Conservation (phyloP, 176 grass and related monocot species). For the Rhipidocladum racemiflorum region DNA sequence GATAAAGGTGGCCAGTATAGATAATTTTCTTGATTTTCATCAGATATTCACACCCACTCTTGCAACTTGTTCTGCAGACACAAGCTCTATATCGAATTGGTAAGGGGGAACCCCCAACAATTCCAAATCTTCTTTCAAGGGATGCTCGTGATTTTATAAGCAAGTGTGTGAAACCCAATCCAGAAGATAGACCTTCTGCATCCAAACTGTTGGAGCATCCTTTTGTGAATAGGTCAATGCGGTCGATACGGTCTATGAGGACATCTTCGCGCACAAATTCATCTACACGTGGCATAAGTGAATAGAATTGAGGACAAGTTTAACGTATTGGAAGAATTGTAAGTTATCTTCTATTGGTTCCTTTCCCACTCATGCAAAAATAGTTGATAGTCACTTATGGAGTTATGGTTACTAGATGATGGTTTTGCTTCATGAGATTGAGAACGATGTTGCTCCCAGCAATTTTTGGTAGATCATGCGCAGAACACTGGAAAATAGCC, state of each 20-base stretch:
- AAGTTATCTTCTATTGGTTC: conserved; percentile 17
- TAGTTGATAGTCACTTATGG: background rate
- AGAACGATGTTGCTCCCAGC: background rate
- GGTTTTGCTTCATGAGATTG: background rate
- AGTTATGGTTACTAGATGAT: background rate
- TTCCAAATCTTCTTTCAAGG: conserved; percentile 49
- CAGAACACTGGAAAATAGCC: background rate
- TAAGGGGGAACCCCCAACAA: conserved; percentile 46
- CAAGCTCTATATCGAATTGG: conserved; percentile 74
- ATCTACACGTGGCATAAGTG: conserved; percentile 14
- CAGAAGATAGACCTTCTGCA: conserved; percentile 59
- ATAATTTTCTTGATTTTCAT: background rate
- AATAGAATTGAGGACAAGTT: conserved; percentile 3
- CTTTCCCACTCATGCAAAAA: background rate
- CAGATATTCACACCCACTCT: conserved; percentile 1
- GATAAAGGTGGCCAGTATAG: background rate
- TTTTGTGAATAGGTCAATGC: conserved; percentile 57
- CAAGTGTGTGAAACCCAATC: conserved; percentile 57
- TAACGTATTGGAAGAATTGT: conserved; percentile 32
- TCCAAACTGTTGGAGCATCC: conserved; percentile 67
- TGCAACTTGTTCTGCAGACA: conserved; percentile 52
- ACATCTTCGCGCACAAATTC: conserved; percentile 44
- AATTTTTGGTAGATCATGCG: background rate
- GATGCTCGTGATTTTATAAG: conserved; percentile 77
- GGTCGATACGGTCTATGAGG: conserved; percentile 47